Conservation (phyloP, 2,329 filamentous ascomycete genomes). For the Colletotrichum sublineola region DNA sequence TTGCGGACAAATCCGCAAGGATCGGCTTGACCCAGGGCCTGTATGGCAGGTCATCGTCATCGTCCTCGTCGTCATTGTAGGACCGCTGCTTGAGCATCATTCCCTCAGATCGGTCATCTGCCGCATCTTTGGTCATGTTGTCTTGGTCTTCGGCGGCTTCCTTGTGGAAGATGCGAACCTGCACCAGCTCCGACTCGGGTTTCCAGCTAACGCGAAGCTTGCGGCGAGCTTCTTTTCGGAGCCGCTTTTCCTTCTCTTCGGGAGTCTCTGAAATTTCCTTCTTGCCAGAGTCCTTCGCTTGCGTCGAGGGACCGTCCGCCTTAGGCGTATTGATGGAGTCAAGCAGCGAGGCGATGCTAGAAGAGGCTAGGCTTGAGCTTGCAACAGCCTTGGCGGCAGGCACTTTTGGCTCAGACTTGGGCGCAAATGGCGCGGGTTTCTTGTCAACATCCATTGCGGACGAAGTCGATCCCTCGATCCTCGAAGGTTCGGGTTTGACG, state of each 20-base stretch:
- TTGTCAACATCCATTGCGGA: slow-evolving; percentile 42
- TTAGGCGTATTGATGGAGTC: slow-evolving; percentile 63
- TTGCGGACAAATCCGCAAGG: slow-evolving; percentile 60
- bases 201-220: slow-evolving; percentile 80
- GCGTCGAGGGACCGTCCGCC: slow-evolving; percentile 64
- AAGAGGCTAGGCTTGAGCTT: slow-evolving; percentile 55
- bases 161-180: slow-evolving; percentile 78
- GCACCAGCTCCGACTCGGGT: slow-evolving; percentile 73
- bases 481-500: slow-evolving; percentile 43
- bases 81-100: slow-evolving; percentile 73
- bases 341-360: slow-evolving; percentile 67
- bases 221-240: slow-evolving; percentile 79
- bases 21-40: slow-evolving; percentile 66
- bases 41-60: slow-evolving; percentile 67
- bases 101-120: slow-evolving; percentile 80
- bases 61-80: slow-evolving; percentile 64
- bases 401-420: slow-evolving; percentile 46
- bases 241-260: slow-evolving; percentile 75
- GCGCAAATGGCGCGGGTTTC: slow-evolving; percentile 38
- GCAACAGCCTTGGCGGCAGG: slow-evolving; percentile 48
- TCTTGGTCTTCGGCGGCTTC: slow-evolving; percentile 78
- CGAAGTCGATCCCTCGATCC: slow-evolving; percentile 37
- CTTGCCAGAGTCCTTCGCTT: slow-evolving; percentile 57
- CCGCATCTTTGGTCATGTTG: slow-evolving; percentile 78
- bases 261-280: slow-evolving; percentile 70